Evolutionary conservation across 1,284 basidiomycete genomes (phyloP), one percentile per base, ranked within the genome.

Genomic region (Ustilago curta): DNA sequence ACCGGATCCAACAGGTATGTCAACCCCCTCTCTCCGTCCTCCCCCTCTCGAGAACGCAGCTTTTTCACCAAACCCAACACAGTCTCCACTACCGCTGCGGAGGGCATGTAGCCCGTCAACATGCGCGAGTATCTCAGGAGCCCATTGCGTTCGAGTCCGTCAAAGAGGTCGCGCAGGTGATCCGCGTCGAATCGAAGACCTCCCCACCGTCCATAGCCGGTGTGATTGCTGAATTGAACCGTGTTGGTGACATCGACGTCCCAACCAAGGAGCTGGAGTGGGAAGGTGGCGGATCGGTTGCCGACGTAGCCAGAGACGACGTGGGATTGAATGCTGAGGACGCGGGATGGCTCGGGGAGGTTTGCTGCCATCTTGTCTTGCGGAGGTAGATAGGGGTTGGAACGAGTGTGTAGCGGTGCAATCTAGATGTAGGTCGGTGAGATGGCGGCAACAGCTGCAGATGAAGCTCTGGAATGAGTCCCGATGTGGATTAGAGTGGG

Each of bases 201-300:
- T 8, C 83, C 85, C 85, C 85, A 86, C 52, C 86, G 80, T 8
- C 85, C 85, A 65, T 86, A 87, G 91, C 95, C 95, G 6, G 94
- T 90, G 85, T 99, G 96, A 80, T 99, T 99, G 16, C 76, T 78
- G 55, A 82, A 75, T 88, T 89, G 89, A 49, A 98, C 96, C 0
- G 95, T 97, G 85, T 98, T 97, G 43, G 97, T 89, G 25, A 93
- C 94, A 87, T 99, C 96, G 43, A 98, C 95, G 77, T 99, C 95
- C 86, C 93, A 98, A 25, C 95, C 96, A 47, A 98, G 89, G 67
- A 93, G 91, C 86, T 98, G 95, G 16, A 98, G 88, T 0, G 96
- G 95, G 83, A 99, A 97, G 0, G 94, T 92, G 0, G 96, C 96
- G 3, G 95, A 93, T 57, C 88, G 85, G 74, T 89, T 90, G 53